These are phyloP conservation scores for Pugionium dolabratum DNA, from an alignment of 345 rosid genomes.

Conservation along the genomic window DNA sequence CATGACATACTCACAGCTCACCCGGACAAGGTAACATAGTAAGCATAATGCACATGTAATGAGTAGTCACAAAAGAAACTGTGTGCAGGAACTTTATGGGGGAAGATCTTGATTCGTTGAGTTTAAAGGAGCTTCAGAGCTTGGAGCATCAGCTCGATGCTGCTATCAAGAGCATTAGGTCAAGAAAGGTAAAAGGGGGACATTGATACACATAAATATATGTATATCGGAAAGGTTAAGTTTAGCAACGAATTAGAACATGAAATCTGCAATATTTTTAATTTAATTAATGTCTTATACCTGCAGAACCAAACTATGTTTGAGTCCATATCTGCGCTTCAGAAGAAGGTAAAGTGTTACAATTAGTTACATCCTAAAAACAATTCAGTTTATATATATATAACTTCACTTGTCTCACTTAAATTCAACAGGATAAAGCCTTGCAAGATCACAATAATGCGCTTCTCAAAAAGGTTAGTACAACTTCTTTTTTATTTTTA, in stretches of 20 bases:
- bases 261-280: background rate
- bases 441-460: constrained; percentile 67
- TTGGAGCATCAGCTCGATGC: constrained; percentile 82
- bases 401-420: background rate
- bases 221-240: background rate
- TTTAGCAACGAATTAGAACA: background rate
- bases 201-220: constrained; percentile 1
- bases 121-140: constrained; percentile 72
- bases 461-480: constrained; percentile 71
- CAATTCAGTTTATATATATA: background rate
- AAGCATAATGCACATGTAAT: background rate
- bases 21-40: background rate
- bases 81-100: constrained; percentile 80
- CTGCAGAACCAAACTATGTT: constrained; percentile 77
- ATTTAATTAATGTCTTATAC: background rate
- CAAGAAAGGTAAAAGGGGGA: constrained; percentile 59
- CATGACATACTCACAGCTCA: too few species aligned
- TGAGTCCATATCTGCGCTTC: constrained; percentile 80
- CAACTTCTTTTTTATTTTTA: background rate
- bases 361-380: background rate
- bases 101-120: constrained; percentile 73
- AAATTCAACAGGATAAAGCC: constrained; percentile 57
- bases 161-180: constrained; percentile 67
- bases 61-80: background rate
- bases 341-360: constrained; percentile 62